Conservation (phyloP, 2,329 filamentous ascomycete genomes). For the Moelleriella libera region DNA sequence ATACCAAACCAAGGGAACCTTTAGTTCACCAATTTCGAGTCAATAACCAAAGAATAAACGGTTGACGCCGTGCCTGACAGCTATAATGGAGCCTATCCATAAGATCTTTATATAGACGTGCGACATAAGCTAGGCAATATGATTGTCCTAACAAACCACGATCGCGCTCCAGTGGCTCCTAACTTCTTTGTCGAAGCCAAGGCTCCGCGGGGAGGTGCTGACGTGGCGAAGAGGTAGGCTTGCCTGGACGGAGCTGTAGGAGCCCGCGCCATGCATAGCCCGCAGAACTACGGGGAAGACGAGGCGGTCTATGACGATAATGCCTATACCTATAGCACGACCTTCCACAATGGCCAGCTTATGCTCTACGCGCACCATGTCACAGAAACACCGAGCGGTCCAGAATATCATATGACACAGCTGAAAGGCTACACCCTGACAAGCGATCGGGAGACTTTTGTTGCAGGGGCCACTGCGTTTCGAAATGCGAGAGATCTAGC, state of each 20-base stretch:
- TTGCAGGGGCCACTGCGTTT: background rate
- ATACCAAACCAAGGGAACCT: background rate
- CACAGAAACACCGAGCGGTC: slow-evolving; percentile 3
- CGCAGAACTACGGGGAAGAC: slow-evolving; percentile 16
- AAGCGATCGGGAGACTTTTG: background rate
- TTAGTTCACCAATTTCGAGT: background rate
- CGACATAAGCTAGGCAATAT: slow-evolving; percentile 10
- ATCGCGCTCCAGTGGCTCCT: slow-evolving; percentile 14
- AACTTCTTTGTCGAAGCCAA: slow-evolving; percentile 26
- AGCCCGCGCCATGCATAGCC: slow-evolving; percentile 16
- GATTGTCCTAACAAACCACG: slow-evolving; percentile 18
- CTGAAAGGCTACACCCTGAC: slow-evolving; percentile 5
- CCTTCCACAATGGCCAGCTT: slow-evolving; percentile 20
- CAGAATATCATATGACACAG: slow-evolving; percentile 22
- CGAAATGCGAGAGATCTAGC: background rate
- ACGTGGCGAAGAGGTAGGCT: slow-evolving; percentile 16
- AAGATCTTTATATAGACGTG: slow-evolving; percentile 12
- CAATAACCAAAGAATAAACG: background rate
- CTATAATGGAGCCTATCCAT: slow-evolving; percentile 6
- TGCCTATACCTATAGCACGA: slow-evolving; percentile 19
- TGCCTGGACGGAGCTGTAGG: slow-evolving; percentile 20
- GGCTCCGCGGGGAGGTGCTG: slow-evolving; percentile 13
- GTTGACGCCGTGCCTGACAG: background rate
- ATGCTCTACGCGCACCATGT: slow-evolving; percentile 17
- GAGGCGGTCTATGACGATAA: slow-evolving; percentile 19